Base-by-base conservation (phyloP, 306 rosid species). In the Urtica urens region DNA sequence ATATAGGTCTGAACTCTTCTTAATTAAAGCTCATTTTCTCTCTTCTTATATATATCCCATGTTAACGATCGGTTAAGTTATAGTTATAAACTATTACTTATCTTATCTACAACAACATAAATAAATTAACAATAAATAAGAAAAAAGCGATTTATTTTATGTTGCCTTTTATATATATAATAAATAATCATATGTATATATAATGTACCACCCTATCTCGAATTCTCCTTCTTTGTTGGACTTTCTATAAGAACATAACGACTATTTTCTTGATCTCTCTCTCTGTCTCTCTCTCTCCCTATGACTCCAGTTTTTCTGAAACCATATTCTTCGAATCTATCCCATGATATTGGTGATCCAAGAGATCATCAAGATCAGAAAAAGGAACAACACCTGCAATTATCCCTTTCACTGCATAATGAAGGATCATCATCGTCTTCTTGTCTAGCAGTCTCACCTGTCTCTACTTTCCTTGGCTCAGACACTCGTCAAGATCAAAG, bases 271-370 rank as follows among this genome's bases (percentile, higher is more conserved):
- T 45, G 22, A 24, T 37, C 33, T 24, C 43, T 38, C 42, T 37
- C 38, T 53, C 30, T 57, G 23, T 59, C 55, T 37, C 15, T 40
- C 25, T 23, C 33, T 23, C 28, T 21, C 16, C n/a, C 40, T 1
- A 35, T 75, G 81, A 75, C 70, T 69, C 65, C 92, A 49, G 65
- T 54, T 51, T 71, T 60, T 60, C 70, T 71, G 34, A 68, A 71
- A 57, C 71, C 78, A 26, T 55, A 59, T 66, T 47, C 77, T 37
- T 64, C 44, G 51, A 59, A 60, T 63, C 46, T 74, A 26, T 64
- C 44, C 51, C 57, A 59, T 45, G 49, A 45, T 58, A 50, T 51
- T 31, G 56, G 21, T 16, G 68, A 68, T 26, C 45, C 64, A 23
- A 25, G 30, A 35, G 68, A 72, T 33, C 43, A 62, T 53, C 77